phyloP scores from a whole-genome alignment of 305 asterid genomes.

The Fraxinus platypoda region DNA sequence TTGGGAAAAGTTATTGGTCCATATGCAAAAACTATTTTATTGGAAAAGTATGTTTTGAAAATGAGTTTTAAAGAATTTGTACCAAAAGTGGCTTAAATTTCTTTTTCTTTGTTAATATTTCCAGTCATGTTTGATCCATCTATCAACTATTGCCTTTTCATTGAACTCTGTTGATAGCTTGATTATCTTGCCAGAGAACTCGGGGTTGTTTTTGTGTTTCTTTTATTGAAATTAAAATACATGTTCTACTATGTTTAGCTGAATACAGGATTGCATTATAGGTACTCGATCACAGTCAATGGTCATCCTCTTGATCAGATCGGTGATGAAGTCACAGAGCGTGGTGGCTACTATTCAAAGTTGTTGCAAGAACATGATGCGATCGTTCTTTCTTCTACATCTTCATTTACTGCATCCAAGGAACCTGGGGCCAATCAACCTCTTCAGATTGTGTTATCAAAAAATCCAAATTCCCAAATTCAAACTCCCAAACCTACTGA shows the following conservation, averaged over 20 bases:
- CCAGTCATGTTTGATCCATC: neutral
- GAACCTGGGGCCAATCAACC: slow-evolving; percentile 90
- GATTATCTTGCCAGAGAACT: neutral
- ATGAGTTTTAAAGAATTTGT: neutral
- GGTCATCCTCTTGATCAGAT: slow-evolving; percentile 57
- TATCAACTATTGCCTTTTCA: neutral
- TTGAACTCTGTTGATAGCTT: neutral
- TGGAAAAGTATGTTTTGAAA: neutral
- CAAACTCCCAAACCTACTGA: slow-evolving; percentile 26
- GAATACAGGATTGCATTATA: slow-evolving; percentile 29
- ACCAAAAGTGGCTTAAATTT: neutral
- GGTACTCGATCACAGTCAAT: slow-evolving; percentile 77
- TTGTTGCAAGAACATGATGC: slow-evolving; percentile 86
- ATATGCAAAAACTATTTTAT: neutral
- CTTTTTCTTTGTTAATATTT: neutral
- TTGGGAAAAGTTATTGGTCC: neutral
- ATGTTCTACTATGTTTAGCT: slow-evolving; percentile 1
- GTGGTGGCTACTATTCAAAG: slow-evolving; percentile 86
- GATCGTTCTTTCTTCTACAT: slow-evolving; percentile 45
- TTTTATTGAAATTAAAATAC: neutral
- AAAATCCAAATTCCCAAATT: slow-evolving; percentile 25
- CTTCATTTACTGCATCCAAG: slow-evolving; percentile 48
- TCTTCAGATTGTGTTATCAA: slow-evolving; percentile 51
- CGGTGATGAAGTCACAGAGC: slow-evolving; percentile 50
- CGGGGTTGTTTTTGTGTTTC: neutral